Percentiles rank a stretch among this genome's conserved stretches.
Conservation (phyloP, 2,329 filamentous ascomycete genomes). For the Aspergillus calidoustus region DNA sequence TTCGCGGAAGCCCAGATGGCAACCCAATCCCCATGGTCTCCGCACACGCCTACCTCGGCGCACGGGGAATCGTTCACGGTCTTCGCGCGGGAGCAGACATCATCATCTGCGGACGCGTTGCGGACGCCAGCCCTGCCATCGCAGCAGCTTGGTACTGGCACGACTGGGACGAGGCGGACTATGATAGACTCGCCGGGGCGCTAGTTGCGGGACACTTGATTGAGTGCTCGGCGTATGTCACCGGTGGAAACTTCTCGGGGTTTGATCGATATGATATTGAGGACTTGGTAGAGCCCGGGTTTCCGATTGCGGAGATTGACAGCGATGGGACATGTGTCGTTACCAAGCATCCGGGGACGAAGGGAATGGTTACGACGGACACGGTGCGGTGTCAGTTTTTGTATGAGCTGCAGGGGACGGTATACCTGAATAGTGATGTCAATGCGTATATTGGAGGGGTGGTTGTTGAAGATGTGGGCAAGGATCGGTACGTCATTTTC, state of each 20-base stretch:
- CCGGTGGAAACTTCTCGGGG: slow-evolving; percentile 60
- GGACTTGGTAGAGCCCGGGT: slow-evolving; percentile 49
- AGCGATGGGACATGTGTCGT: slow-evolving; percentile 52
- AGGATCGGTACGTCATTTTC: slow-evolving; percentile 30
- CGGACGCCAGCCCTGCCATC: slow-evolving; percentile 59
- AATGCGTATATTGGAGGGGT: slow-evolving; percentile 48
- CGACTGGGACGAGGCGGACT: slow-evolving; percentile 54
- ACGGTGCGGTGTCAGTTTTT: slow-evolving; percentile 54
- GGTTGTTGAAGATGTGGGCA: slow-evolving; percentile 40
- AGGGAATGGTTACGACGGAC: slow-evolving; percentile 47
- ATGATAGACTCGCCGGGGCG: slow-evolving; percentile 56
- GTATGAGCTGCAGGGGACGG: slow-evolving; percentile 55
- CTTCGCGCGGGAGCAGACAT: slow-evolving; percentile 52
- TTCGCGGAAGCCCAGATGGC: slow-evolving; percentile 38
- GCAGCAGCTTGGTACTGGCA: slow-evolving; percentile 63
- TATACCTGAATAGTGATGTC: slow-evolving; percentile 56
- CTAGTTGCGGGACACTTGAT: slow-evolving; percentile 60
- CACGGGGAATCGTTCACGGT: slow-evolving; percentile 52
- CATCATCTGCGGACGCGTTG: slow-evolving; percentile 55
- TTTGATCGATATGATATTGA: slow-evolving; percentile 47
- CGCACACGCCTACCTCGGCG: slow-evolving; percentile 56
- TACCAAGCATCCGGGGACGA: slow-evolving; percentile 53
- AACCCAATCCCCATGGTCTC: slow-evolving; percentile 52
- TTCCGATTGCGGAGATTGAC: slow-evolving; percentile 57
- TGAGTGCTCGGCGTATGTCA: slow-evolving; percentile 60